Percentiles rank a stretch among this genome's conserved stretches.
phyloP scores from a whole-genome alignment of 2,329 filamentous ascomycete genomes.

The Juglanconis oblonga region DNA sequence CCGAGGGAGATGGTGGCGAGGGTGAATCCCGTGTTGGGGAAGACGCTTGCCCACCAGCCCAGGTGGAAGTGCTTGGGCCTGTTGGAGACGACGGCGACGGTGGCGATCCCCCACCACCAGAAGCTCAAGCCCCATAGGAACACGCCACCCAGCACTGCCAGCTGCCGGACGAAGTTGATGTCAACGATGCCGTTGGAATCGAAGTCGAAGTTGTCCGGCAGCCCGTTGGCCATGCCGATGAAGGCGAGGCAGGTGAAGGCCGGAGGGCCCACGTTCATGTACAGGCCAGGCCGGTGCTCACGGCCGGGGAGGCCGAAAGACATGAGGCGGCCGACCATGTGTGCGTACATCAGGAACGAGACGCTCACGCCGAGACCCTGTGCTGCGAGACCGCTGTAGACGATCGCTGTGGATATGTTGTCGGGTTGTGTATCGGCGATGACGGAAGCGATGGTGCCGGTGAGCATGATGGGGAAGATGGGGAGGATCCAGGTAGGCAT shows the following conservation, averaged over 20 bases:
- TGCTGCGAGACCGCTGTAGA: constrained; percentile 64
- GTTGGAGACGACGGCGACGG: constrained; percentile 42
- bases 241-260: constrained; percentile 69
- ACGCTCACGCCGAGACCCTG: constrained; percentile 69
- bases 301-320: constrained; percentile 59
- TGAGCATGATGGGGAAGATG: constrained; percentile 72
- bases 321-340: constrained; percentile 72
- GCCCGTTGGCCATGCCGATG: constrained; percentile 62
- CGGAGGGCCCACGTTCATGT: constrained; percentile 74
- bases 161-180: constrained; percentile 40
- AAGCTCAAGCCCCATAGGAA: constrained; percentile 33
- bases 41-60: constrained; percentile 64
- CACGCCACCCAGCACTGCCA: constrained; percentile 43
- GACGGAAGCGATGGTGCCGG: constrained; percentile 66
- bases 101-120: constrained; percentile 50
- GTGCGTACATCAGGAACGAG: constrained; percentile 69
- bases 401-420: constrained; percentile 56
- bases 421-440: constrained; percentile 60
- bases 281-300: constrained; percentile 67
- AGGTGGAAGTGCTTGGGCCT: constrained; percentile 54
- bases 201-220: constrained; percentile 46
- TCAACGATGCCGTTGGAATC: constrained; percentile 42
- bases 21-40: constrained; percentile 60
- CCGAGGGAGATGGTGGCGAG: constrained; percentile 55
- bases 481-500: constrained; percentile 74